Evolutionary conservation across 2,329 filamentous ascomycete genomes (phyloP).

Genomic region (Bipolaris cookei): DNA sequence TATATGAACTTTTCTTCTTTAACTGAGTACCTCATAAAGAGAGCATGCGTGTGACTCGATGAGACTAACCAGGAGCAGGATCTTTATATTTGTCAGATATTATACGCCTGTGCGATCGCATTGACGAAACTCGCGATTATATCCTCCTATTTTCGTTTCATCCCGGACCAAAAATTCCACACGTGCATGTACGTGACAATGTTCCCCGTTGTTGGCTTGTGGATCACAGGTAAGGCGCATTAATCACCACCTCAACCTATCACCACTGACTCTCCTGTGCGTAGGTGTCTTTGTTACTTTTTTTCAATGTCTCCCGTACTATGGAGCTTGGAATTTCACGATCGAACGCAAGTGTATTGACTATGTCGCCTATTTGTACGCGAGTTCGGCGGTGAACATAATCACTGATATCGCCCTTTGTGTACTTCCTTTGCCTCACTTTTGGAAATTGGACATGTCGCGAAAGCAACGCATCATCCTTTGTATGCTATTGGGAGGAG

Average conservation of each 20-base stretch:
- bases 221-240: conserved; percentile 26
- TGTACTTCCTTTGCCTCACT: conserved; percentile 31
- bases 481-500: conserved; percentile 35
- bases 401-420: conserved; percentile 35
- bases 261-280: neutral
- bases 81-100: conserved; percentile 33
- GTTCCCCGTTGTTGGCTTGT: conserved; percentile 24
- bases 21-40: neutral
- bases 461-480: conserved; percentile 36
- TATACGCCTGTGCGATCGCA: conserved; percentile 37
- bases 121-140: conserved; percentile 40
- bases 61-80: conserved; percentile 24
- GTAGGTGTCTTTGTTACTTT: conserved; percentile 35
- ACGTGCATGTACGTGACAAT: conserved; percentile 27
- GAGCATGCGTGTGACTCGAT: neutral
- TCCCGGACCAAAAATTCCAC: conserved; percentile 28
- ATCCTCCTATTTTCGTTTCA: conserved; percentile 36
- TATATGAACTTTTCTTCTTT: conserved; percentile 11
- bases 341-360: conserved; percentile 25
- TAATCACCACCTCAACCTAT: neutral
- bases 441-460: conserved; percentile 37
- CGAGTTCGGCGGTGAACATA: conserved; percentile 33
- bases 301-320: conserved; percentile 35
- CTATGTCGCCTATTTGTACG: conserved; percentile 36
- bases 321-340: conserved; percentile 34